Evolutionary conservation across 2,329 filamentous ascomycete species (phyloP).

Genomic region (Trichoderma polysporum): DNA sequence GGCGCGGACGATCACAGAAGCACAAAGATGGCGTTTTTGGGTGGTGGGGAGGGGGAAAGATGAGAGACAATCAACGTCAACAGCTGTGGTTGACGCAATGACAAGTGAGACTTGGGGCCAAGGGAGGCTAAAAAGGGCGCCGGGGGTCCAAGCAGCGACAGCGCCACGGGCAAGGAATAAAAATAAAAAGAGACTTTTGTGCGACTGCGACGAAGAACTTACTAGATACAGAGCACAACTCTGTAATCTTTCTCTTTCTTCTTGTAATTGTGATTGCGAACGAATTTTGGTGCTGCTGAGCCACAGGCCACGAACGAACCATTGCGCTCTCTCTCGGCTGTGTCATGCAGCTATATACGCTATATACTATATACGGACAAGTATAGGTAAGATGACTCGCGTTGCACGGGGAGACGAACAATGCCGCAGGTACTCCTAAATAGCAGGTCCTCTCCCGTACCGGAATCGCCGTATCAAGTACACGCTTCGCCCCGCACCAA

Average conservation of each 20-base stretch:
- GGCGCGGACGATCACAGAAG: conserved; percentile 6
- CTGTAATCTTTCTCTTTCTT: neutral
- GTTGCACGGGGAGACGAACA: neutral
- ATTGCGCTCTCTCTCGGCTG: neutral
- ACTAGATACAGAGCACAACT: neutral
- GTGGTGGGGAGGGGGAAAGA: conserved; percentile 9
- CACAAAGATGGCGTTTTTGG: conserved; percentile 10
- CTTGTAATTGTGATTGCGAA: neutral
- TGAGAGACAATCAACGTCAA: conserved; percentile 6
- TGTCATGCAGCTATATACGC: no score
- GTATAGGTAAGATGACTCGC: neutral
- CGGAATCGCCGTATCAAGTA: neutral
- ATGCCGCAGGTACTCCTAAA: neutral
- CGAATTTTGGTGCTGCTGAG: conserved; percentile 2
- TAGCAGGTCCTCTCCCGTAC: neutral
- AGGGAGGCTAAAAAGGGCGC: neutral
- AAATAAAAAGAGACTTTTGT: neutral
- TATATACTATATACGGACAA: neutral
- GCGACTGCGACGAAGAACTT: no score
- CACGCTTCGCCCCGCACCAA: neutral
- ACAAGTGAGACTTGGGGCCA: neutral
- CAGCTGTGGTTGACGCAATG: conserved; percentile 11
- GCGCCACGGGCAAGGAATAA: neutral
- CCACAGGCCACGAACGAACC: conserved; percentile 5
- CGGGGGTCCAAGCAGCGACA: neutral